Conservation (phyloP, 2,329 filamentous ascomycete genomes). For the Fusarium equiseti region DNA sequence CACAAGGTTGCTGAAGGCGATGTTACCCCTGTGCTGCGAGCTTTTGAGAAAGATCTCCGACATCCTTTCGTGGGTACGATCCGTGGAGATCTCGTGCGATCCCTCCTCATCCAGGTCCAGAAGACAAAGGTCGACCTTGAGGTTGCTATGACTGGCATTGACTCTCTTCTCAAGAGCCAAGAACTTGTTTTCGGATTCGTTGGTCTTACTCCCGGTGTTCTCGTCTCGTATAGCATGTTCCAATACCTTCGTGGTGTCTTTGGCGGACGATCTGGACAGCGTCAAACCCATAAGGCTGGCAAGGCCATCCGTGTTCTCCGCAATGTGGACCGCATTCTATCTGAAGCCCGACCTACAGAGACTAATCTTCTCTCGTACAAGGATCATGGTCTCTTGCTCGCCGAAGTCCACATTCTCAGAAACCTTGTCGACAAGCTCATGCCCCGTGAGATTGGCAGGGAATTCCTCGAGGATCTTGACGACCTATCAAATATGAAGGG, state of each 20-base stretch:
- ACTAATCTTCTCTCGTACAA: slow-evolving; percentile 87
- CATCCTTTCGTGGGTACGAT: slow-evolving; percentile 86
- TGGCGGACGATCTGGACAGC: slow-evolving; percentile 76
- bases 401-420: slow-evolving; percentile 87
- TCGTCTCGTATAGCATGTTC: slow-evolving; percentile 81
- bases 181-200: slow-evolving; percentile 98
- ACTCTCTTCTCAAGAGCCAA: slow-evolving; percentile 93
- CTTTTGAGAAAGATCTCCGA: slow-evolving; percentile 90
- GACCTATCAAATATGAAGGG: slow-evolving; percentile 88
- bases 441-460: slow-evolving; percentile 79
- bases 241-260: slow-evolving; percentile 79
- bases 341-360: slow-evolving; percentile 74
- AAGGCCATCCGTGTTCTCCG: slow-evolving; percentile 82
- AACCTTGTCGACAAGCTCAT: slow-evolving; percentile 71
- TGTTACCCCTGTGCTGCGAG: slow-evolving; percentile 88
- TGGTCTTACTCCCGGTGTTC: slow-evolving; percentile 90
- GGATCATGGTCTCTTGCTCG: slow-evolving; percentile 89
- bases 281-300: slow-evolving; percentile 73
- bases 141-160: slow-evolving; percentile 94
- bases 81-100: slow-evolving; percentile 86
- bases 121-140: slow-evolving; percentile 99
- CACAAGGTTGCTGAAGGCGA: slow-evolving; percentile 90
- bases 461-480: slow-evolving; percentile 89
- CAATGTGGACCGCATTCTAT: slow-evolving; percentile 87
- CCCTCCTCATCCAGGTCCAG: slow-evolving; percentile 94